Conservation (phyloP, 192 early-diverging fungal genomes). For the Funneliformis geosporum region DNA sequence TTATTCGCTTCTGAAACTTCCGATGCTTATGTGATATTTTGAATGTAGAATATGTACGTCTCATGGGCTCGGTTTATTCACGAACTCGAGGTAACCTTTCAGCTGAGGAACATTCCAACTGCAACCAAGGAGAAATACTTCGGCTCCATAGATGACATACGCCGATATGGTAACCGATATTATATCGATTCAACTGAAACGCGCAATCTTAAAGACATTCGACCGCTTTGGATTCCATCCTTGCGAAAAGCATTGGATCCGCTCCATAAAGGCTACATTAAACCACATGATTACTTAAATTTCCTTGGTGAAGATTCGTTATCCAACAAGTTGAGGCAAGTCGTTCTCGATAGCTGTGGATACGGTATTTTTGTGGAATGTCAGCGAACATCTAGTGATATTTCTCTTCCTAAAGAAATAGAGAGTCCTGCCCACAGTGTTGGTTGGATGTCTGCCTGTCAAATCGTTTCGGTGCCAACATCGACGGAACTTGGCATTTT, state of each 20-base stretch:
- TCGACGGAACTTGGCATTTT: slow-evolving; percentile 22
- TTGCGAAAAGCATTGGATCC: slow-evolving; percentile 25
- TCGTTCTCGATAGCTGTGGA: slow-evolving; percentile 26
- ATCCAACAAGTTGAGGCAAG: not conserved
- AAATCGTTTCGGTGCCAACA: slow-evolving; percentile 21
- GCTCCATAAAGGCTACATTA: slow-evolving; percentile 25
- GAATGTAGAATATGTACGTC: slow-evolving; percentile 24
- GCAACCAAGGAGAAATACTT: not conserved
- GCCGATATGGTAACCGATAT: slow-evolving; percentile 16
- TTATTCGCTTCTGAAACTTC: not conserved
- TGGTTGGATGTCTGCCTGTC: slow-evolving; percentile 31
- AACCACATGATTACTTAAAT: slow-evolving; percentile 24
- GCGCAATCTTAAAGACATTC: not conserved
- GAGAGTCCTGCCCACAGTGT: slow-evolving; percentile 5
- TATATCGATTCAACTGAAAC: not conserved
- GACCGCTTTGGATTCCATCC: slow-evolving; percentile 23
- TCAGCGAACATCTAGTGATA: not conserved
- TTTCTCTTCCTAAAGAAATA: slow-evolving; percentile 11
- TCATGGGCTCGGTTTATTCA: slow-evolving; percentile 32
- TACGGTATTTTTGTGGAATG: slow-evolving; percentile 28
- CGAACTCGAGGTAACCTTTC: slow-evolving; percentile 7
- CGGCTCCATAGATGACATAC: not conserved
- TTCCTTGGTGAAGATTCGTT: slow-evolving; percentile 6
- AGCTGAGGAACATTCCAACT: slow-evolving; percentile 25
- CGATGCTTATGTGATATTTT: not conserved